Conservation (phyloP, 495 filamentous ascomycete species). For the Aspergillus sclerotioniger region DNA sequence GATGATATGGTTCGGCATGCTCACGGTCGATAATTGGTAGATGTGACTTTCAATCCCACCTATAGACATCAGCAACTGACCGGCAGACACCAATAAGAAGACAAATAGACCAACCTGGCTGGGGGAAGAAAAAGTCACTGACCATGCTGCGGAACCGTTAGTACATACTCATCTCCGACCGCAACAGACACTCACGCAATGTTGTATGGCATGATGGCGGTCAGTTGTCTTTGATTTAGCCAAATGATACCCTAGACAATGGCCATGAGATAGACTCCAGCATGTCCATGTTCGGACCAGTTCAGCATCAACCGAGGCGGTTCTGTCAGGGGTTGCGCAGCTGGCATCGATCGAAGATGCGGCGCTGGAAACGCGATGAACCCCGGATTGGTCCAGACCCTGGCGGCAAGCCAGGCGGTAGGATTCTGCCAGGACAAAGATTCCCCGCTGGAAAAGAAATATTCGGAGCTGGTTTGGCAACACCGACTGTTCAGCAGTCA, state of each 20-base stretch:
- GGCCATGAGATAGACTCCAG: neutral
- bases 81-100: too few relatives aligned
- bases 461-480: slow-evolving; percentile 18
- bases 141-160: slow-evolving; percentile 65
- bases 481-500: slow-evolving; percentile 3
- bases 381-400: slow-evolving; percentile 21
- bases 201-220: slow-evolving; percentile 61
- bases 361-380: neutral
- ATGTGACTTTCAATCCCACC: slow-evolving; percentile 97
- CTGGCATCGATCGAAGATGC: slow-evolving; percentile 8
- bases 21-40: slow-evolving; percentile 83
- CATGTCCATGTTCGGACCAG: neutral
- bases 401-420: slow-evolving; percentile 22
- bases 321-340: neutral
- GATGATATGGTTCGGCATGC: slow-evolving; percentile 8
- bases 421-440: slow-evolving; percentile 21
- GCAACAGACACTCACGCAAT: slow-evolving; percentile 58
- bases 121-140: slow-evolving; percentile 98
- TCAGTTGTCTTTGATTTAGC: slow-evolving; percentile 9
- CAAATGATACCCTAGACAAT: slow-evolving; percentile 1
- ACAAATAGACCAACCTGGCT: slow-evolving; percentile 60
- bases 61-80: slow-evolving; percentile 27
- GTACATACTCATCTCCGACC: neutral
- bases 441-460: slow-evolving; percentile 23
- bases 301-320: neutral